These are phyloP conservation scores for Syzygium aromaticum DNA, from an alignment of 345 rosid genomes.

Conservation along the genomic window DNA sequence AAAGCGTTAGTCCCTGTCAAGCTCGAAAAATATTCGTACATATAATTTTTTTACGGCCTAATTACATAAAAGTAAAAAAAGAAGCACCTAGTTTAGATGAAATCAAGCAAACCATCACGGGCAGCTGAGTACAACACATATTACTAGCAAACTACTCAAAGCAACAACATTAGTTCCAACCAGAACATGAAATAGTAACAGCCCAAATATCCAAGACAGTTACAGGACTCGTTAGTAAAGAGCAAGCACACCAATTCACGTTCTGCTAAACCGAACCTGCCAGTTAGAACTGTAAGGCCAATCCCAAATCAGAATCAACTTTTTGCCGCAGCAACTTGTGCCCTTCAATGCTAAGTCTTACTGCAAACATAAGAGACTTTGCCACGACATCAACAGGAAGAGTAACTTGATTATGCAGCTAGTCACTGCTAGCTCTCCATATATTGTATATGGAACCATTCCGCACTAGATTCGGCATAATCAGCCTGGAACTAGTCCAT, in stretches of 20 bases:
- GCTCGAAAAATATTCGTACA: no score
- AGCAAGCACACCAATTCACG: not conserved
- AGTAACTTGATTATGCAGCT: not conserved
- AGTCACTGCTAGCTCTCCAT: no score
- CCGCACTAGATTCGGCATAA: no score
- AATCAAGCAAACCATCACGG: not conserved
- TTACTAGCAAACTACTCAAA: rapidly evolving
- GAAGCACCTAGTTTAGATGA: no score
- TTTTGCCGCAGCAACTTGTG: not conserved
- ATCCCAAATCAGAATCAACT: not conserved
- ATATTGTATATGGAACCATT: no score
- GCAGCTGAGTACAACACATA: not conserved
- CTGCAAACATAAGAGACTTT: not conserved
- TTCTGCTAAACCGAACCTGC: not conserved
- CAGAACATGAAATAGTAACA: no score
- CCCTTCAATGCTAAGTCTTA: not conserved
- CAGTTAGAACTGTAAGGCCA: not conserved
- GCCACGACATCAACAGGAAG: not conserved
- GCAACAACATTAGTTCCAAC: not conserved
- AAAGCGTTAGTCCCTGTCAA: no score
- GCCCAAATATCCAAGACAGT: no score
- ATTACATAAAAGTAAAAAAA: no score
- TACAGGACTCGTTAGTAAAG: not conserved
- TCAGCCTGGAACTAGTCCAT: not conserved
- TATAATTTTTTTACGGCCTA: no score